Base-by-base conservation (phyloP, 768 basidiomycete genomes). In the Podaxis sp. region DNA sequence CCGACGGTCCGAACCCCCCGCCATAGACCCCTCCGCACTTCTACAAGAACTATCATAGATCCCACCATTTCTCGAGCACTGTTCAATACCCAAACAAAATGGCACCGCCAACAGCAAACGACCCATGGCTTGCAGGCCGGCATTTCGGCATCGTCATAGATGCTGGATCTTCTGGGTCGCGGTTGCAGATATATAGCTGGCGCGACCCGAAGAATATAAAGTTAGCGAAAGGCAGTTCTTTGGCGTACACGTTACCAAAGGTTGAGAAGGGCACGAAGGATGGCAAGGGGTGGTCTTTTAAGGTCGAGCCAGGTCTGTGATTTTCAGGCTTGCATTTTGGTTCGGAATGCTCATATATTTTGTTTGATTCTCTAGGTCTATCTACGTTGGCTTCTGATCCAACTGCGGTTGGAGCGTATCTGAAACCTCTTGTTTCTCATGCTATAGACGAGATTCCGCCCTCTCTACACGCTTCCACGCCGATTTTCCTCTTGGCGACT, bases 121-220 rank as follows among this genome's bases (percentile, higher is more conserved):
- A 93, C 72, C 76, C 87, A 65, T 95, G 93, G 93, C 83, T 91
- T 60, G 76, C 83, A 64, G 87, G 86, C 60, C 87, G 94, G 67
- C 87, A 89, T 69, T 96, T 94, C 75, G 95, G 93, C 64, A 84
- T 99, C 64, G 95, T 99, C 65, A 93, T 99, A 75, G 97, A 99
- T 80, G 97, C 97, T 72, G 97, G 97, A 64, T 97, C 95, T 73
- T 98, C 95, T 24, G 97, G 97, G 30, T 98, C 96, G 4, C 81
- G 97, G 58, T 79, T 98, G 38, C 96, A 98, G 74, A 94, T 99
- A 68, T 99, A 99, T 78, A 95, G 93, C 73, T 99, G 96, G 97
- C 84, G 84, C 66, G 90, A 98, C 73, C 90, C 96, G 22, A 81
- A 85, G 61, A 73, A 80, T 7, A 69, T 80, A 17, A 67, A 66